Evolutionary conservation across 768 basidiomycete genomes (phyloP).

Genomic region (Pulveroboletus frians): DNA sequence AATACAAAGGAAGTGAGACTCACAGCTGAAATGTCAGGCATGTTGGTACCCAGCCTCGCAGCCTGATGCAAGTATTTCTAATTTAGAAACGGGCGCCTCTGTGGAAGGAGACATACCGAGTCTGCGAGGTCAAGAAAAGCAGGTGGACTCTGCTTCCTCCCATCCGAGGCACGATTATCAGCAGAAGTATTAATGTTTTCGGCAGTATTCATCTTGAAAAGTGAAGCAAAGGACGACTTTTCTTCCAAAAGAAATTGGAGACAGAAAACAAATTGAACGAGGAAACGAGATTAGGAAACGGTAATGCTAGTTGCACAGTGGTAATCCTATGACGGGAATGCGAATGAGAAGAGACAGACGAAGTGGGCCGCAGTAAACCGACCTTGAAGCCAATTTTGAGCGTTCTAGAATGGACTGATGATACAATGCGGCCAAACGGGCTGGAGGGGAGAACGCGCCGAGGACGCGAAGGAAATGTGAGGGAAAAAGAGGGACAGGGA

Average conservation of each 20-base stretch:
- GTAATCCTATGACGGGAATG: constrained; percentile 39
- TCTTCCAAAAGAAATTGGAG: constrained; percentile 44
- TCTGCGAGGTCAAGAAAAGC: constrained; percentile 93
- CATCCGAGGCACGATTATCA: constrained; percentile 68
- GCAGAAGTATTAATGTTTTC: constrained; percentile 68
- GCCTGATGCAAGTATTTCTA: constrained; percentile 40
- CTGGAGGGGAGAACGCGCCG: constrained; percentile 26
- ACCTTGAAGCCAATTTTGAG: constrained; percentile 72
- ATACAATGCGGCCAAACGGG: constrained; percentile 64
- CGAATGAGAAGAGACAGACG: constrained; percentile 24
- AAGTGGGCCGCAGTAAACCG: constrained; percentile 13
- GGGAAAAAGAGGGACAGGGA: constrained; percentile 13
- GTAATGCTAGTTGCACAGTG: constrained; percentile 64
- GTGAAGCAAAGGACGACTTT: constrained; percentile 43
- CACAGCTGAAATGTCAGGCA: constrained; percentile 82
- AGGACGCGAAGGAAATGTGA: constrained; percentile 21
- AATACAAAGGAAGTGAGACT: constrained; percentile 29
- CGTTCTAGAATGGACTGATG: constrained; percentile 76
- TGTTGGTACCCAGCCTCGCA: constrained; percentile 79
- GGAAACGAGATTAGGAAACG: constrained; percentile 48
- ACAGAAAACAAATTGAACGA: constrained; percentile 50
- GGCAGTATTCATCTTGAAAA: constrained; percentile 61
- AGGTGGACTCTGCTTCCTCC: constrained; percentile 81
- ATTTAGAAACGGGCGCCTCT: constrained; percentile 6
- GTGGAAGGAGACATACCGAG: constrained; percentile 55